A percentile compares a stretch with the other conserved stretches of the same genome.
Conservation (phyloP, 2,329 filamentous ascomycete species). For the Periconia digitata region DNA sequence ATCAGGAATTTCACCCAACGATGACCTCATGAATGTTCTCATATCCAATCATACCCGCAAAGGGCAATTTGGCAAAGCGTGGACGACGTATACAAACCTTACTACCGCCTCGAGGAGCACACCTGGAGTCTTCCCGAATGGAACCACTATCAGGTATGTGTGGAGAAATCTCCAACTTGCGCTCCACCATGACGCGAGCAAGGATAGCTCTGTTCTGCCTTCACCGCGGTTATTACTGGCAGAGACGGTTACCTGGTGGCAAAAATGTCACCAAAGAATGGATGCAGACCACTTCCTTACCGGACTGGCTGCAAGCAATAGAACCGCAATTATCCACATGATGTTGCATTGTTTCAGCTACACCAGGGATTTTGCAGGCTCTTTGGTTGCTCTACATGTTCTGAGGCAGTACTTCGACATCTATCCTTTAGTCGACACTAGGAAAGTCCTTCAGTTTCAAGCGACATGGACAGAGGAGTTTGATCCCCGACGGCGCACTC, state of each 20-base stretch:
- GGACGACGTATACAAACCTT: conserved; percentile 29
- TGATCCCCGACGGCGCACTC: conserved; percentile 4
- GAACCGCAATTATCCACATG: conserved; percentile 24
- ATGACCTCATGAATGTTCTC: conserved; percentile 35
- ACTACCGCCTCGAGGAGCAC: conserved; percentile 20
- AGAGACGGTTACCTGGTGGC: conserved; percentile 36
- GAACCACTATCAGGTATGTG: conserved; percentile 29
- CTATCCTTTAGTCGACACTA: conserved; percentile 24
- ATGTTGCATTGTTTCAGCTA: conserved; percentile 42
- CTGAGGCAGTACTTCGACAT: conserved; percentile 28
- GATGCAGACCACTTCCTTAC: conserved; percentile 30
- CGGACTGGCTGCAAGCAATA: conserved; percentile 25
- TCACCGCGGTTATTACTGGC: conserved; percentile 33
- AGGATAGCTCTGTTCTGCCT: conserved; percentile 24
- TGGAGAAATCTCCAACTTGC: conserved; percentile 38
- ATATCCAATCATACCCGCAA: conserved; percentile 33
- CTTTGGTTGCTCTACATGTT: conserved; percentile 37
- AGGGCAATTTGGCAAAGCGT: conserved; percentile 32
- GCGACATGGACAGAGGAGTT: conserved; percentile 35
- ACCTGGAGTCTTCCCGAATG: conserved; percentile 30
- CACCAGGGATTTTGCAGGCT: conserved; percentile 34
- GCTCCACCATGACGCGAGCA: conserved; percentile 17
- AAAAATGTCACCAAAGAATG: conserved; percentile 18
- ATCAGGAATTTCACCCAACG: conserved; percentile 21
- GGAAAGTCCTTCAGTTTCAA: conserved; percentile 26